Percentiles rank a stretch among this genome's conserved stretches.
phyloP scores from a whole-genome alignment of 2,329 filamentous ascomycete species.

The Microdochium paspali region DNA sequence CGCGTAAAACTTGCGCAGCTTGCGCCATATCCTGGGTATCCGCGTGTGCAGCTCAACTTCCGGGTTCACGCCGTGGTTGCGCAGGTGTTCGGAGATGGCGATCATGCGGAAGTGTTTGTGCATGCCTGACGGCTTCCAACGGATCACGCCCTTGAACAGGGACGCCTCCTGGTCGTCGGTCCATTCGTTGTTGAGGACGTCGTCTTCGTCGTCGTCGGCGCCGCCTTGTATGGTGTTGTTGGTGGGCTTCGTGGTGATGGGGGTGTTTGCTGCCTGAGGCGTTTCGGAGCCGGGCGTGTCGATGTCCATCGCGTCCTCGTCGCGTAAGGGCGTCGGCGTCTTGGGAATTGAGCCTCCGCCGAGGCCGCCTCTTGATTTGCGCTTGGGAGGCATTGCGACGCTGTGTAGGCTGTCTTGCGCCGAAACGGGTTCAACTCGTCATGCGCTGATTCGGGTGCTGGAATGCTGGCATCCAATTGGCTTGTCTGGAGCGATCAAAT shows the following conservation, averaged over 20 bases:
- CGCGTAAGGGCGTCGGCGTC: slow-evolving; percentile 33
- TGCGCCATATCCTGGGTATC: slow-evolving; percentile 86
- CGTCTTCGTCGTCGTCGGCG: slow-evolving; percentile 26
- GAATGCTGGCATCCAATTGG: too few species aligned
- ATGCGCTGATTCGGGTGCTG: too few species aligned
- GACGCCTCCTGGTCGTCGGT: slow-evolving; percentile 92
- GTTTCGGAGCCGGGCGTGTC: slow-evolving; percentile 27
- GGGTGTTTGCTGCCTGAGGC: slow-evolving; percentile 42
- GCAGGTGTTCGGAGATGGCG: slow-evolving; percentile 69
- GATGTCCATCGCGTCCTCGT: slow-evolving; percentile 53
- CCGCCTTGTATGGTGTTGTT: slow-evolving; percentile 13
- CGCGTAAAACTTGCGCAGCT: slow-evolving; percentile 76
- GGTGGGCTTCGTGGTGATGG: slow-evolving; percentile 21
- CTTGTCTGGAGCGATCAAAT: too few species aligned
- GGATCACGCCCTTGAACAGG: slow-evolving; percentile 84
- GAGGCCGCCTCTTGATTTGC: slow-evolving; percentile 49
- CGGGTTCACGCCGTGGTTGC: slow-evolving; percentile 70
- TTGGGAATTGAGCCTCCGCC: slow-evolving; percentile 46
- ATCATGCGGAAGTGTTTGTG: slow-evolving; percentile 93
- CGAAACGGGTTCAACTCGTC: too few species aligned
- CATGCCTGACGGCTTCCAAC: slow-evolving; percentile 95
- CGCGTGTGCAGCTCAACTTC: slow-evolving; percentile 67
- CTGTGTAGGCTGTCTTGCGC: neutral
- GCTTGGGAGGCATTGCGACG: slow-evolving; percentile 56
- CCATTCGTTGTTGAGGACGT: slow-evolving; percentile 62